Conservation (phyloP, 1,284 basidiomycete genomes). For the Naganishia albida region DNA sequence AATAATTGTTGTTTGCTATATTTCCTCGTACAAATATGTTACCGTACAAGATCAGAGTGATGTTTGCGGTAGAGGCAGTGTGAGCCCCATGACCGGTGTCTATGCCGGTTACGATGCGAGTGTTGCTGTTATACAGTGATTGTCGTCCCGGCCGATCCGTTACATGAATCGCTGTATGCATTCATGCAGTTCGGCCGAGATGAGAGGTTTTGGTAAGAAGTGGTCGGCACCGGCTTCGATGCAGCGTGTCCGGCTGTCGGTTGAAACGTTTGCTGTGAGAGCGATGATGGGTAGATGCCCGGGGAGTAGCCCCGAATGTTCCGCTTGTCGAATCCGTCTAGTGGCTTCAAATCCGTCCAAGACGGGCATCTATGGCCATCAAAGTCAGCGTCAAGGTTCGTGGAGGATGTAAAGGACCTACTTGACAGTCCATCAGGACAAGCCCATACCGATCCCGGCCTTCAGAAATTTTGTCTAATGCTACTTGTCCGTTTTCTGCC, state of each 20-base stretch:
- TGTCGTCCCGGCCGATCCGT: background rate
- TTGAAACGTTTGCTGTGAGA: conserved; percentile 35
- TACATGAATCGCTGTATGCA: conserved; percentile 22
- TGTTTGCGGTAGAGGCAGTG: background rate
- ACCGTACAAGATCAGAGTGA: background rate
- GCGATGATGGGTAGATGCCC: conserved; percentile 35
- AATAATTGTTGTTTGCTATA: no score
- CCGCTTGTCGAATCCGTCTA: conserved; percentile 30
- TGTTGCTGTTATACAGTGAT: conserved; percentile 15
- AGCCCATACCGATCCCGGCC: conserved; percentile 21
- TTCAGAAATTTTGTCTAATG: conserved; percentile 15
- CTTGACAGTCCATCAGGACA: conserved; percentile 31
- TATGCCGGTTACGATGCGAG: background rate
- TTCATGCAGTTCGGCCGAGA: conserved; percentile 26
- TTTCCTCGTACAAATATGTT: background rate
- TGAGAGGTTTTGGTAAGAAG: conserved; percentile 28
- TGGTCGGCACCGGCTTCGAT: conserved; percentile 30
- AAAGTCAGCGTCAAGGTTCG: background rate
- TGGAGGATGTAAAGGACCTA: background rate
- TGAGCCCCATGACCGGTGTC: background rate
- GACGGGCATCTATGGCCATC: conserved; percentile 32
- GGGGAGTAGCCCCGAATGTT: conserved; percentile 20
- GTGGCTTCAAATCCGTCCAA: conserved; percentile 37
- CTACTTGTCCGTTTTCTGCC: conserved; percentile 29
- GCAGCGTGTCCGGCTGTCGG: conserved; percentile 25